phyloP scores from a whole-genome alignment of 2,329 filamentous ascomycete genomes.

The Verticillium tricorpus region DNA sequence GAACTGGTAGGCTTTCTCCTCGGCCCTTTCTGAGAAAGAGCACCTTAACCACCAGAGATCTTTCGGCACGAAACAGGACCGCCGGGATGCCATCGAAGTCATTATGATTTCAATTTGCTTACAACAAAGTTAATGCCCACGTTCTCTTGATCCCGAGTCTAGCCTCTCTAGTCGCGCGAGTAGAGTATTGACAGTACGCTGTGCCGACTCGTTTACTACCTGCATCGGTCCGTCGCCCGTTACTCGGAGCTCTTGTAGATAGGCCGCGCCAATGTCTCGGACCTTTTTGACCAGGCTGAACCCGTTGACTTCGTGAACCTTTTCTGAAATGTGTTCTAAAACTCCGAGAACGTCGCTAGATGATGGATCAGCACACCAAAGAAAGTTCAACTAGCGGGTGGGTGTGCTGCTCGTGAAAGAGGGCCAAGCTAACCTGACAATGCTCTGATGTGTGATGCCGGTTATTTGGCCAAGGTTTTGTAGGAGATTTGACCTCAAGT shows the following conservation, averaged over 20 bases:
- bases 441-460: constrained; percentile 20
- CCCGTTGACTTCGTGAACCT: constrained; percentile 27
- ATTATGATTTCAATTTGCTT: no score
- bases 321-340: constrained; percentile 25
- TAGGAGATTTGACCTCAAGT: constrained; percentile 29
- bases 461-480: constrained; percentile 21
- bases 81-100: no score
- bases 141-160: not conserved
- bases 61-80: no score
- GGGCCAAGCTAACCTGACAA: constrained; percentile 16
- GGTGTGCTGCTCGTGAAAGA: not conserved
- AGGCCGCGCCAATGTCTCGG: constrained; percentile 29
- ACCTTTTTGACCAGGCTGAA: constrained; percentile 27
- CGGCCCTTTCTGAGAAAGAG: constrained; percentile 5
- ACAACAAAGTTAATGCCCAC: not conserved
- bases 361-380: not conserved
- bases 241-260: constrained; percentile 19
- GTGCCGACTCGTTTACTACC: not conserved
- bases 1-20: constrained; percentile 9
- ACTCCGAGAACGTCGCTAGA: constrained; percentile 27
- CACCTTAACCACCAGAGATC: constrained; percentile 15
- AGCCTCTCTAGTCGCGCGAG: not conserved
- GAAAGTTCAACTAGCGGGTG: not conserved
- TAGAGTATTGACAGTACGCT: not conserved
- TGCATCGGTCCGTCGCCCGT: not conserved